phyloP scores from a whole-genome alignment of 352 stramenopile species.

The Phytophthora lateralis region DNA sequence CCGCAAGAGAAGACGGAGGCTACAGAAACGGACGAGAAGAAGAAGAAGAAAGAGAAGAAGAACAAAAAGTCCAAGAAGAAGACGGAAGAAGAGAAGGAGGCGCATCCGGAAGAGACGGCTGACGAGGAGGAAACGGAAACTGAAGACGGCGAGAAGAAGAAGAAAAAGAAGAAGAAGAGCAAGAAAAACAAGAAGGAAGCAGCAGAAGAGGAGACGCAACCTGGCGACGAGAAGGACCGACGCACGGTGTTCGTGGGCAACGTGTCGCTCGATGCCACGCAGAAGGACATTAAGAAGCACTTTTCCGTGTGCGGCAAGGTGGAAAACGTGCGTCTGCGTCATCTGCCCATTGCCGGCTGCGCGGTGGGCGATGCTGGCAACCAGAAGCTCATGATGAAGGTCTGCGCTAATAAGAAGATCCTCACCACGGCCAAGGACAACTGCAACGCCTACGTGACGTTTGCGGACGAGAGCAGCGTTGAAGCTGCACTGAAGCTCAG shows the following conservation, averaged over 20 bases:
- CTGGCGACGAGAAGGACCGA: constrained; percentile 64
- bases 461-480: constrained; percentile 61
- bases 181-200: constrained; percentile 22
- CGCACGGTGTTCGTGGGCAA: constrained; percentile 94
- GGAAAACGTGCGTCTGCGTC: constrained; percentile 85
- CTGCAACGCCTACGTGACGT: constrained; percentile 93
- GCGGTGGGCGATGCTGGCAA: constrained; percentile 88
- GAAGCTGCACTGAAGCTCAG: constrained; percentile 73
- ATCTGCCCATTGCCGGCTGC: constrained; percentile 85
- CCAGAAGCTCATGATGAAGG: constrained; percentile 92
- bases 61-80: constrained; percentile 15
- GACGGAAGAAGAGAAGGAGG: constrained; percentile 7
- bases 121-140: constrained; percentile 15
- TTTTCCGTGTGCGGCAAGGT: constrained; percentile 89
- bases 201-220: constrained; percentile 27
- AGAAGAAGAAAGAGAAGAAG: constrained; percentile 11
- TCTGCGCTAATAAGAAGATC: constrained; percentile 91
- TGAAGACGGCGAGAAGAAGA: constrained; percentile 22
- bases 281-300: constrained; percentile 80
- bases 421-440: constrained; percentile 79
- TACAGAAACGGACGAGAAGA: constrained; percentile 4
- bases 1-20: constrained; percentile 11
- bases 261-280: constrained; percentile 84
- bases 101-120: constrained; percentile 1
- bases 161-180: constrained; percentile 33